These are phyloP conservation scores for Kalmanozyma brasiliensis DNA, from an alignment of 1,284 basidiomycete species.

Conservation along the genomic window DNA sequence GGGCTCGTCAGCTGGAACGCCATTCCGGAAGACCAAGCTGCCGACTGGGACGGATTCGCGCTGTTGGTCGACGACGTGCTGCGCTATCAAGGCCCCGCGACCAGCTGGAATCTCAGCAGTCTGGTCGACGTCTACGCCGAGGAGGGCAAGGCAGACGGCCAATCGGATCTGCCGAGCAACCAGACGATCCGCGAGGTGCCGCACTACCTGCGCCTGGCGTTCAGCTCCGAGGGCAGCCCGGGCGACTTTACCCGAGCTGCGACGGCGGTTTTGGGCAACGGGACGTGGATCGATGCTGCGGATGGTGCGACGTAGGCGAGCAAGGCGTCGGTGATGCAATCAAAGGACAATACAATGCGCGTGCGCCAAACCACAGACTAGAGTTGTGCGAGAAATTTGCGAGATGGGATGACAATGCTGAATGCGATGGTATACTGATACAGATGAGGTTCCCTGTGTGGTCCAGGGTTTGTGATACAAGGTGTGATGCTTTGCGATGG, in stretches of 20 bases:
- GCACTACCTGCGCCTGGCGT: slow-evolving; percentile 83
- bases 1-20: slow-evolving; percentile 73
- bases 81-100: slow-evolving; percentile 75
- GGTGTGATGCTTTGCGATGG: too few species aligned
- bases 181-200: slow-evolving; percentile 71
- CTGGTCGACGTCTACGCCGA: slow-evolving; percentile 18
- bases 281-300: slow-evolving; percentile 75
- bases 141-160: slow-evolving; percentile 3
- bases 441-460: neutral
- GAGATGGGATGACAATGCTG: neutral
- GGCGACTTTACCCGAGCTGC: slow-evolving; percentile 87
- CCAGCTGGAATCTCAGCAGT: slow-evolving; percentile 64
- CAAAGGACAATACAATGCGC: neutral
- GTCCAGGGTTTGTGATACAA: neutral
- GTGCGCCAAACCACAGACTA: neutral
- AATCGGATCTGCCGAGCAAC: slow-evolving; percentile 61
- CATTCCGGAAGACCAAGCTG: slow-evolving; percentile 69
- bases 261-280: slow-evolving; percentile 77
- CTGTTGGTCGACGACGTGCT: slow-evolving; percentile 87
- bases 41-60: slow-evolving; percentile 78
- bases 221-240: slow-evolving; percentile 74
- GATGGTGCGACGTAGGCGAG: slow-evolving; percentile 31
- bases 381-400: too few species aligned
- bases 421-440: neutral
- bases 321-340: too few species aligned